These are phyloP conservation scores for Centaurea solstitialis DNA, from an alignment of 129 eudicot genomes.

Conservation along the genomic window DNA sequence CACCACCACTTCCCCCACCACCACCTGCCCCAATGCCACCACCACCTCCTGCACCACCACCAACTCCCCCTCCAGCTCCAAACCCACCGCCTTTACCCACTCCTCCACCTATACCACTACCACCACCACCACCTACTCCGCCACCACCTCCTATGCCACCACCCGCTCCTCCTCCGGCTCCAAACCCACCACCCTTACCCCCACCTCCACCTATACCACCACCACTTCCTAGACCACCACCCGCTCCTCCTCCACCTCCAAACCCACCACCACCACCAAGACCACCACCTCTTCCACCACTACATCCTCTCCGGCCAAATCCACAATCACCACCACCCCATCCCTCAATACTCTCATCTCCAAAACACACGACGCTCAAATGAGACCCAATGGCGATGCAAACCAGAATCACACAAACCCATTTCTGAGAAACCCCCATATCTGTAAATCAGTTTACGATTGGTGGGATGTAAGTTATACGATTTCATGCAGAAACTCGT, in stretches of 20 bases:
- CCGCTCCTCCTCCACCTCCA: constrained; percentile 1
- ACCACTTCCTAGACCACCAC: constrained; percentile 14
- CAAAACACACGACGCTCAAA: constrained; percentile 32
- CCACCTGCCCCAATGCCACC: constrained; percentile 29
- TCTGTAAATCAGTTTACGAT: not conserved
- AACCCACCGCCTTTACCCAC: constrained; percentile 30
- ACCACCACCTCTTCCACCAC: constrained; percentile 24
- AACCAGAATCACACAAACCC: constrained; percentile 40
- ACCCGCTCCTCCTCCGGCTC: not conserved
- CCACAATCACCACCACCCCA: constrained; percentile 32
- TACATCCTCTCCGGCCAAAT: constrained; percentile 4
- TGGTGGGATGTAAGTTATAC: not conserved
- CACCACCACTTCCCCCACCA: constrained; percentile 32
- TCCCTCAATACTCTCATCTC: constrained; percentile 30
- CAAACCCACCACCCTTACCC: constrained; percentile 18
- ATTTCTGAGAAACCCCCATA: constrained; percentile 41
- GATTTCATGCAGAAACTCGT: constrained; percentile 11
- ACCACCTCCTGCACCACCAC: constrained; percentile 41
- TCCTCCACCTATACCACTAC: constrained; percentile 32
- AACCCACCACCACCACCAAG: constrained; percentile 14
- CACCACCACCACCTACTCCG: constrained; percentile 38
- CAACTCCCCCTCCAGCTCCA: constrained; percentile 37
- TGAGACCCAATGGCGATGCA: constrained; percentile 39
- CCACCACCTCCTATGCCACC: constrained; percentile 22
- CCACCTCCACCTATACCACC: constrained; percentile 21